Conservation (phyloP, 2,329 filamentous ascomycete species). For the Cordyceps farinosa region DNA sequence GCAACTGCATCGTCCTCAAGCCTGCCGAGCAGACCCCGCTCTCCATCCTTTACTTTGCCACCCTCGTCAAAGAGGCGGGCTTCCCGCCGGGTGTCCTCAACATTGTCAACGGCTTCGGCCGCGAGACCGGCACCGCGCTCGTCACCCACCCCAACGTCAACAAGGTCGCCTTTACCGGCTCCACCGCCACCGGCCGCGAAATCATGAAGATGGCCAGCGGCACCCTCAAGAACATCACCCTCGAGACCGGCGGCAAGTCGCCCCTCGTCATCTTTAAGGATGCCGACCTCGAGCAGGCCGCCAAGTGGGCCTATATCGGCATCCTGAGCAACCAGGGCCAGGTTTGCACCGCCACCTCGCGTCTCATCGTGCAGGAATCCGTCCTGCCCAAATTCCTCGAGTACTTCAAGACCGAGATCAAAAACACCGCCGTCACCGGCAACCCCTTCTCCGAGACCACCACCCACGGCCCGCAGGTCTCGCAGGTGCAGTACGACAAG, state of each 20-base stretch:
- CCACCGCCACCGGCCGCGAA: constrained; percentile 65
- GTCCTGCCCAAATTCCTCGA: constrained; percentile 62
- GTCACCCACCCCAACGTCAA: constrained; percentile 65
- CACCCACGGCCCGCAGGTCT: constrained; percentile 73
- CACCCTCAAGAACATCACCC: constrained; percentile 62
- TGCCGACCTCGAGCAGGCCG: constrained; percentile 63
- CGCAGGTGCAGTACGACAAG: constrained; percentile 65
- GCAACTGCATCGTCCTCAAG: constrained; percentile 63
- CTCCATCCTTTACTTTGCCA: constrained; percentile 62
- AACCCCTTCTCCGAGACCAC: constrained; percentile 67
- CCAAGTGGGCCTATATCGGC: constrained; percentile 53
- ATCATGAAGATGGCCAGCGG: constrained; percentile 74
- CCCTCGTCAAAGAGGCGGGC: constrained; percentile 66
- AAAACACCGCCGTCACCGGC: constrained; percentile 60
- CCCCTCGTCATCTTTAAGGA: constrained; percentile 63
- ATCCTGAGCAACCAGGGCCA: constrained; percentile 62
- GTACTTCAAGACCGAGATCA: constrained; percentile 57
- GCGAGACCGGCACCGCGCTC: constrained; percentile 64
- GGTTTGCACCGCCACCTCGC: constrained; percentile 62
- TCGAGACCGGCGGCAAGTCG: constrained; percentile 66
- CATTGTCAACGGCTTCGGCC: constrained; percentile 68
- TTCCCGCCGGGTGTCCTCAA: constrained; percentile 78
- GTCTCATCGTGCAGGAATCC: constrained; percentile 60
- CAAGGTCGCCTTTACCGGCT: constrained; percentile 78
- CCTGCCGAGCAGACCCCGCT: constrained; percentile 65